phyloP scores from a whole-genome alignment of 495 filamentous ascomycete species.

The Letharia columbiana region DNA sequence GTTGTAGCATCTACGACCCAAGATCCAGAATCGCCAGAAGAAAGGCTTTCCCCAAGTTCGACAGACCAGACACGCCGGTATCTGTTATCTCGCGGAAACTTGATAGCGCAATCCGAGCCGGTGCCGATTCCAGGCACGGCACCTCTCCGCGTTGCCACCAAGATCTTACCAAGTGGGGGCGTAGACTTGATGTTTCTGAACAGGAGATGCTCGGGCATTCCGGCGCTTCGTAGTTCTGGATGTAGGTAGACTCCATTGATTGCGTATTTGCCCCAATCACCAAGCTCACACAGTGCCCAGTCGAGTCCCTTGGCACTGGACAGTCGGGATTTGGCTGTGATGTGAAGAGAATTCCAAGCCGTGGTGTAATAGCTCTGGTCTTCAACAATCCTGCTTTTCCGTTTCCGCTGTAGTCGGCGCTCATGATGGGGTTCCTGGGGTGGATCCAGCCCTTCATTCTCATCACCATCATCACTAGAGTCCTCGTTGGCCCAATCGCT shows the following conservation, averaged over 20 bases:
- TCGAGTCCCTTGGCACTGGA: slow-evolving; percentile 5
- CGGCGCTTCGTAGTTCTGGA: not conserved
- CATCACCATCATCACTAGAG: not conserved
- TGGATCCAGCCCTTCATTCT: not conserved
- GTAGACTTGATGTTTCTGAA: slow-evolving; percentile 8
- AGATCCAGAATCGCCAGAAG: slow-evolving; percentile 7
- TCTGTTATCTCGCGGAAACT: not conserved
- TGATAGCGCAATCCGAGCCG: slow-evolving; percentile 8
- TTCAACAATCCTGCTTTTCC: not conserved
- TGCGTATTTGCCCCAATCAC: slow-evolving; percentile 3
- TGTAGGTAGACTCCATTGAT: slow-evolving; percentile 6
- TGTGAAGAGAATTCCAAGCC: slow-evolving; percentile 4
- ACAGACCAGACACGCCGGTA: slow-evolving; percentile 7
- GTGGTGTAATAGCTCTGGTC: slow-evolving; percentile 3
- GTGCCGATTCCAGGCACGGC: not conserved
- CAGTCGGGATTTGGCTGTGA: not conserved
- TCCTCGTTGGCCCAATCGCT: slow-evolving; percentile 3
- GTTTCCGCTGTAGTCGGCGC: not conserved
- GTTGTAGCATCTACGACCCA: slow-evolving; percentile 11
- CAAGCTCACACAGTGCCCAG: slow-evolving; percentile 9
- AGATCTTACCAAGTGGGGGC: not conserved
- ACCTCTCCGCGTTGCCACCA: slow-evolving; percentile 7
- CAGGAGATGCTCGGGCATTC: not conserved
- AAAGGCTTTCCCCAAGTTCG: slow-evolving; percentile 5
- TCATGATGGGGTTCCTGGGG: not conserved